Conservation (phyloP, 164 flowering plant genomes). For the Litsea cubeba region DNA sequence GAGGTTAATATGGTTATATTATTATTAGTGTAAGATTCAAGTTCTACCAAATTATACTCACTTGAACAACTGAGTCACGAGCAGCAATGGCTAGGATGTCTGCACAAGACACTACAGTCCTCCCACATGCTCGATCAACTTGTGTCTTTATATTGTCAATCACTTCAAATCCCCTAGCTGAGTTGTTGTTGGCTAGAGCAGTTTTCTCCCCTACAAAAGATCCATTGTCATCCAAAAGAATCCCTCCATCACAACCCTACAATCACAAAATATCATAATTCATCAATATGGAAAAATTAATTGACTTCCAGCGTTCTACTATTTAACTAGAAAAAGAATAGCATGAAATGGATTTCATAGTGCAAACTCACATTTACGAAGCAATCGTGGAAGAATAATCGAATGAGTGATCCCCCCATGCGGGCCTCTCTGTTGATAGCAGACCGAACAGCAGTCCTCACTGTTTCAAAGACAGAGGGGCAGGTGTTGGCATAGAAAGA, state of each 20-base stretch:
- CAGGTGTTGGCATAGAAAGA: constrained; percentile 25
- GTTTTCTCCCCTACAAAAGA: constrained; percentile 9
- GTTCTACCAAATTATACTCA: not conserved
- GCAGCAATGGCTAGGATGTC: constrained; percentile 11
- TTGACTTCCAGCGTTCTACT: not conserved
- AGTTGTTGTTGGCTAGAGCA: constrained; percentile 6
- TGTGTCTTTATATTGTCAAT: constrained; percentile 20
- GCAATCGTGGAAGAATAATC: constrained; percentile 35
- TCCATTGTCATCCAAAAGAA: constrained; percentile 10
- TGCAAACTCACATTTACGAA: too few relatives aligned
- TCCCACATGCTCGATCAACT: constrained; percentile 24
- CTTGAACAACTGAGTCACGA: constrained; percentile 1
- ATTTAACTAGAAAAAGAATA: too few relatives aligned
- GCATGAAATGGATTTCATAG: too few relatives aligned
- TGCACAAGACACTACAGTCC: constrained; percentile 25
- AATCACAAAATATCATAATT: not conserved
- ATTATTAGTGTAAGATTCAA: too few relatives aligned
- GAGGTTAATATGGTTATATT: not conserved
- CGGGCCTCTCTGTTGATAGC: constrained; percentile 23
- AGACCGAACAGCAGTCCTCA: constrained; percentile 8
- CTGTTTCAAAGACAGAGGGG: constrained; percentile 33
- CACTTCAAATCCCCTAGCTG: constrained; percentile 16
- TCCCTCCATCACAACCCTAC: constrained; percentile 19
- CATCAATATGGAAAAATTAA: not conserved
- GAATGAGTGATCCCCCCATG: constrained; percentile 33